Base-by-base conservation (phyloP, 352 stramenopile genomes). In the Phytophthora hibernalis region DNA sequence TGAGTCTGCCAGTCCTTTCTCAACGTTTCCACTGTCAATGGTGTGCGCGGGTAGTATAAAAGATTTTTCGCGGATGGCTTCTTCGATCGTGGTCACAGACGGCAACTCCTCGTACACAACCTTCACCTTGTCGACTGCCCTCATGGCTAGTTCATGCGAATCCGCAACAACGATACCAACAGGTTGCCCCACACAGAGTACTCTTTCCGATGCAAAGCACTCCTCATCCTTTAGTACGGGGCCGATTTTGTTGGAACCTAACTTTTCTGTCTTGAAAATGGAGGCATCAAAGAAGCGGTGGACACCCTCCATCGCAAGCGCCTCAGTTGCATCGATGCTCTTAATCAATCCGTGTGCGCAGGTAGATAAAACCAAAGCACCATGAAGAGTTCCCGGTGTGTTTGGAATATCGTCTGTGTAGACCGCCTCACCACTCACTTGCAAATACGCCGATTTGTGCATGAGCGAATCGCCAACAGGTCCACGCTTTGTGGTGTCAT, bases 351-450 rank as follows among this genome's bases (percentile, higher is more conserved):
- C 84, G 38, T 97, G 88, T 0, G 87, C 80, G 57, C 83, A 80
- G 1, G 84, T 95, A 13, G 94, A 96, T 5, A 98, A 62, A 33
- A 99, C 92, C n/a, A 99, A 85, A 5, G 83, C 89, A 8, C 79
- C 96, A 42, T 99, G 93, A 1, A 99, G 79, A 31, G 92, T 93
- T 60, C 91, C 86, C 8, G 76, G 37, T 6, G 91, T 93, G 21
- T 89, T 87, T 11, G 86, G 90, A 38, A 98, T 97, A 65, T 99
- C 97, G 63, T 99, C 96, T 0, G 83, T 90, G 79, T 99, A 99
- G n/a, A 90, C 48, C 0, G 97, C 97, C 68, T 98, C 97, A 6
- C 97, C 97, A 0, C 93, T 98, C 31, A 97, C 96, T 74, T 99
- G 96, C 20, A 98, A 48, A 50, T 97, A 91, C 12, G 89, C 85